Base-by-base conservation (phyloP, 2,329 filamentous ascomycete genomes). In the Aspergillus sclerotialis region DNA sequence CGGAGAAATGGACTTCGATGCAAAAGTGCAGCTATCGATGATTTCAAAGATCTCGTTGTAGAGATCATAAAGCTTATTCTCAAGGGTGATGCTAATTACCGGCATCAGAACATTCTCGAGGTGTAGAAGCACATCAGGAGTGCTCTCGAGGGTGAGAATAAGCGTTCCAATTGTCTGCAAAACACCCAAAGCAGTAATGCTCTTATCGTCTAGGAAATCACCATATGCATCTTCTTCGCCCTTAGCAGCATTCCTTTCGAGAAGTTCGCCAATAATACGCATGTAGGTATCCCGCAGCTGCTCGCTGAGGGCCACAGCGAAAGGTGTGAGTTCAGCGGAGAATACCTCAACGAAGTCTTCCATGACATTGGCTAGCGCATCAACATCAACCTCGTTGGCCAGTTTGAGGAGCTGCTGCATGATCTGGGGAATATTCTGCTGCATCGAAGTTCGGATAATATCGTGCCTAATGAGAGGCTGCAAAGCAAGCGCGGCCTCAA, bases 31-130 rank as follows among this genome's bases (percentile, higher is more conserved):
- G 72, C 88, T 95, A 61, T 98, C 92, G 50, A 98, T 94, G 51
- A 98, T 98, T 65, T 98, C 92, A 49, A 98, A 98, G 4, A 96
- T 80, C 60, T 98, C 92, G 58, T 96, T 98, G 64, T 95, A 98
- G 14, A 98, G 69, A 62, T 98, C 86, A 56, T 94, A 96, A 23
- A 98, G 80, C 66, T 95, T 96, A 69, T 98, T 95, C 66, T 96
- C 88, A 14, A 98, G 73, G 0, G 92, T 98, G 32, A 96, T 85
- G 44, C 84, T 85, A 53, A 98, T 94, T 27, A 98, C 89, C 3
- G 92, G 92, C 86, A 96, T 95, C 43, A 98, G 72, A 35, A 96
- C 88, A 13, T 86, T 87, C 64, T 98, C 92, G 36, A 98, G 84
- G 56, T 95, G 90, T 30, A 93, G 70, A 9, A 98, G 76, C 12